These are phyloP conservation scores for Scheffersomyces stambukii DNA, from an alignment of 1,139 yeast genomes.

Conservation along the genomic window DNA sequence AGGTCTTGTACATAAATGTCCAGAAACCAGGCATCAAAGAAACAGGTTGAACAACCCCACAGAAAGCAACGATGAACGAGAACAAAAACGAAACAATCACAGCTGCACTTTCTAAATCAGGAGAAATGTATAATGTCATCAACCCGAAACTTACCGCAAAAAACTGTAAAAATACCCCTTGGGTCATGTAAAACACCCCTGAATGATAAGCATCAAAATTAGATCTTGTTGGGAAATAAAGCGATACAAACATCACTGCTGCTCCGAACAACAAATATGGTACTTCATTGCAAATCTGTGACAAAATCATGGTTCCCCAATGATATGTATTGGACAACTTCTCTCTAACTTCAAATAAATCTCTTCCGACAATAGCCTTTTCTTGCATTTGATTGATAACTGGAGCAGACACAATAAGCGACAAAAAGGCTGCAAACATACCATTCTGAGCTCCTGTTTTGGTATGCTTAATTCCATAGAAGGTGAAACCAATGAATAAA, in stretches of 20 bases:
- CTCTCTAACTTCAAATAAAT: conserved; percentile 59
- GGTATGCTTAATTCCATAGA: conserved; percentile 33
- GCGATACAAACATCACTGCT: conserved; percentile 48
- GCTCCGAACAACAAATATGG: conserved; percentile 54
- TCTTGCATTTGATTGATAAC: conserved; percentile 37
- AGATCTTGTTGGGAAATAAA: conserved; percentile 58
- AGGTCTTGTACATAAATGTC: conserved; percentile 59
- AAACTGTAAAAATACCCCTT: conserved; percentile 49
- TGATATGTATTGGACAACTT: conserved; percentile 63
- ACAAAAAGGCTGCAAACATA: conserved; percentile 48
- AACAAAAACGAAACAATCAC: conserved; percentile 51
- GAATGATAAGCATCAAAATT: conserved; percentile 43
- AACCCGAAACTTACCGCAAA: conserved; percentile 55
- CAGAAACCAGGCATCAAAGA: conserved; percentile 64
- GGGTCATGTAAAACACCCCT: conserved; percentile 51
- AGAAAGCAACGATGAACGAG: conserved; percentile 52
- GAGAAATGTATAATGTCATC: conserved; percentile 52
- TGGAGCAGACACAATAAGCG: conserved; percentile 48
- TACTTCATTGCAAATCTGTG: conserved; percentile 50
- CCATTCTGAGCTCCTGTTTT: conserved; percentile 50
- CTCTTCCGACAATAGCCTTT: conserved; percentile 49
- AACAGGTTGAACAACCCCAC: conserved; percentile 63
- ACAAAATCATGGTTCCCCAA: conserved; percentile 52
- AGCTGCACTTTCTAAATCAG: conserved; percentile 61
- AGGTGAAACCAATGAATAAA: conserved; percentile 52